Percentiles rank a stretch among this genome's conserved stretches.
phyloP scores from a whole-genome alignment of 2,329 filamentous ascomycete genomes.

The Trichoderma koningii region DNA sequence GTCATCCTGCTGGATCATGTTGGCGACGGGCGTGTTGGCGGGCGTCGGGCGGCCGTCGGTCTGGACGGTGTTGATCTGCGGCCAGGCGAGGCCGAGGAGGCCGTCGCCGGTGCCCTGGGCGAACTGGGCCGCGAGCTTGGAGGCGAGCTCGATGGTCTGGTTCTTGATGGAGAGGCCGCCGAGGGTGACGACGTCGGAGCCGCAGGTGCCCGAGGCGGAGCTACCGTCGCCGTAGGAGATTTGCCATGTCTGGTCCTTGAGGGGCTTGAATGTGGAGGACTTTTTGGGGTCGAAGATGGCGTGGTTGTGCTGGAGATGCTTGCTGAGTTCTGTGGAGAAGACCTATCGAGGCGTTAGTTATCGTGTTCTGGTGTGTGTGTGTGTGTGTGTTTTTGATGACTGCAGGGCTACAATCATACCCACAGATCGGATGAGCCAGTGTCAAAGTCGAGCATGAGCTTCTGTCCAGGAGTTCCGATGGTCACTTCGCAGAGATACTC shows the following conservation, averaged over 20 bases:
- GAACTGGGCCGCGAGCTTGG: conserved; percentile 45
- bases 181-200: conserved; percentile 46
- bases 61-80: conserved; percentile 46
- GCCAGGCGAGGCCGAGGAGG: conserved; percentile 49
- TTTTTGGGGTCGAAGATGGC: conserved; percentile 43
- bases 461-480: conserved; percentile 32
- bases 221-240: conserved; percentile 51
- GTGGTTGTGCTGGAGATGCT: conserved; percentile 43
- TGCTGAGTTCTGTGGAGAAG: conserved; percentile 48
- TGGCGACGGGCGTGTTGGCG: conserved; percentile 49
- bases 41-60: conserved; percentile 48
- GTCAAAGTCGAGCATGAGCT: conserved; percentile 31
- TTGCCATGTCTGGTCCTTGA: conserved; percentile 44
- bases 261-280: conserved; percentile 43
- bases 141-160: conserved; percentile 49
- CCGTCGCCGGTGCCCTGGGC: conserved; percentile 46
- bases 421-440: conserved; percentile 36
- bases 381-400: no score
- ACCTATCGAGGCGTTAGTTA: conserved; percentile 42
- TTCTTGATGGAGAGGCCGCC: conserved; percentile 45
- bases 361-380: conserved; percentile 30
- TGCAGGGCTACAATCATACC: conserved; percentile 32
- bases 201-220: conserved; percentile 47
- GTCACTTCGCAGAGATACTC: conserved; percentile 29
- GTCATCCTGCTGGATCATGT: conserved; percentile 55